A percentile compares a stretch with the other conserved stretches of the same genome.
Conservation (phyloP, 2,329 filamentous ascomycete genomes). For the Ciborinia camelliae region DNA sequence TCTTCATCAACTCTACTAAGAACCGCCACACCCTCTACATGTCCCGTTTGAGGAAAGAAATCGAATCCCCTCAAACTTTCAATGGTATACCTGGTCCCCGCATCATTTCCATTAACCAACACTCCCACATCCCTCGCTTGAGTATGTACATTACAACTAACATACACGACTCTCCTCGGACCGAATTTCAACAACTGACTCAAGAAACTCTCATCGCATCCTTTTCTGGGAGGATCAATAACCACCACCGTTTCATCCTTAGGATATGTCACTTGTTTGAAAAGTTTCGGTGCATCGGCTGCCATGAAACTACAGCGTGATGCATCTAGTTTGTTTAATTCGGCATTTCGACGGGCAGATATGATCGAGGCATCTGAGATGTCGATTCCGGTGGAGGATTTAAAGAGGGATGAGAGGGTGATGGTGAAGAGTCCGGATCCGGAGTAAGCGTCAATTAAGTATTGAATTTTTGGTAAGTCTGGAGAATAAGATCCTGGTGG, state of each 20-base stretch:
- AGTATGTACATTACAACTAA: slow-evolving; percentile 97
- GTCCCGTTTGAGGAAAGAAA: slow-evolving; percentile 87
- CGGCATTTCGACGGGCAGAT: slow-evolving; percentile 75
- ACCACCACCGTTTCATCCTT: slow-evolving; percentile 86
- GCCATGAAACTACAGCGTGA: slow-evolving; percentile 79
- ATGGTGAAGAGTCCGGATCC: slow-evolving; percentile 97
- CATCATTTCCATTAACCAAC: slow-evolving; percentile 66
- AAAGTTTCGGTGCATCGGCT: slow-evolving; percentile 80
- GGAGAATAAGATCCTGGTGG: slow-evolving; percentile 39
- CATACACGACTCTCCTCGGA: slow-evolving; percentile 81
- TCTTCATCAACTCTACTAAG: slow-evolving; percentile 53
- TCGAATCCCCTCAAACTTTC: slow-evolving; percentile 92
- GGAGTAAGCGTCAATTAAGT: slow-evolving; percentile 96
- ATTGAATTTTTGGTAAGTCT: slow-evolving; percentile 56
- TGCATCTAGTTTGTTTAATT: slow-evolving; percentile 65
- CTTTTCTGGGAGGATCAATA: slow-evolving; percentile 93
- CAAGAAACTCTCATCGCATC: slow-evolving; percentile 83
- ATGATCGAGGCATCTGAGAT: slow-evolving; percentile 75
- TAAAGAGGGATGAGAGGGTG: slow-evolving; percentile 80
- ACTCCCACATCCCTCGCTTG: slow-evolving; percentile 91
- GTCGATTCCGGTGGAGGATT: slow-evolving; percentile 85
- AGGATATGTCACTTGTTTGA: slow-evolving; percentile 70
- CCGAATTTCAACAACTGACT: slow-evolving; percentile 74
- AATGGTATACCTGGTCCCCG: slow-evolving; percentile 66
- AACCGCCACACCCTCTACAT: slow-evolving; percentile 66